phyloP scores from a whole-genome alignment of 352 stramenopile species.

The Phytophthora idaei region DNA sequence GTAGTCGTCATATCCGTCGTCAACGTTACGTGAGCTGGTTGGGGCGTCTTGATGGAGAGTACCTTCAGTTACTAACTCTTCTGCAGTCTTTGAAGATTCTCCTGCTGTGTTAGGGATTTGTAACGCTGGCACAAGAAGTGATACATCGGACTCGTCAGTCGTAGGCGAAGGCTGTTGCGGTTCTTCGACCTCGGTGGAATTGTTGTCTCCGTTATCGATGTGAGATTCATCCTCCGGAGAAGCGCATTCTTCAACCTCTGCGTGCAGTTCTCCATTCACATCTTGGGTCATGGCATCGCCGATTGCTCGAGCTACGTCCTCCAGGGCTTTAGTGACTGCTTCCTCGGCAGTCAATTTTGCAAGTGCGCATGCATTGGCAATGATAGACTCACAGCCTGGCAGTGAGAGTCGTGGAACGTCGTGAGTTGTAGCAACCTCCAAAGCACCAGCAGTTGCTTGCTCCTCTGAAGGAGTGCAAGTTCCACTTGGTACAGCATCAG shows the following conservation, averaged over 20 bases:
- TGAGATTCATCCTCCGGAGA: neutral
- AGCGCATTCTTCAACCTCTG: slow-evolving; percentile 1
- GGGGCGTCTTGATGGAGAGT: slow-evolving; percentile 5
- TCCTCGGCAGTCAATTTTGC: slow-evolving; percentile 16
- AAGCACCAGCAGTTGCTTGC: neutral
- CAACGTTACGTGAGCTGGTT: slow-evolving; percentile 5
- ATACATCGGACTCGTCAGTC: neutral
- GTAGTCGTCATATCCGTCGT: slow-evolving; percentile 26
- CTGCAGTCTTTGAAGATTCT: neutral
- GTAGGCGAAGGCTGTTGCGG: neutral
- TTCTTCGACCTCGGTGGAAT: neutral
- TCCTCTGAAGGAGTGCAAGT: neutral
- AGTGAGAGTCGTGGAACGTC: too few species aligned
- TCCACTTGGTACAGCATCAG: neutral
- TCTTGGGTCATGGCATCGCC: slow-evolving; percentile 8
- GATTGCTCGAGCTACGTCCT: slow-evolving; percentile 17
- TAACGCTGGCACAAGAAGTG: slow-evolving; percentile 7
- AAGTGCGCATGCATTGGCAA: slow-evolving; percentile 7
- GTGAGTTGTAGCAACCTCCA: slow-evolving; percentile 1
- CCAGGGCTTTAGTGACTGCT: slow-evolving; percentile 9
- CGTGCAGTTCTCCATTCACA: slow-evolving; percentile 12
- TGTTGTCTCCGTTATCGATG: slow-evolving; percentile 4
- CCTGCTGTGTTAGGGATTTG: slow-evolving; percentile 1
- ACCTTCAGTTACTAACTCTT: neutral
- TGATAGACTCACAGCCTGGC: neutral